phyloP scores from a whole-genome alignment of 2,329 filamentous ascomycete genomes.

The Xylariaceae sp. region DNA sequence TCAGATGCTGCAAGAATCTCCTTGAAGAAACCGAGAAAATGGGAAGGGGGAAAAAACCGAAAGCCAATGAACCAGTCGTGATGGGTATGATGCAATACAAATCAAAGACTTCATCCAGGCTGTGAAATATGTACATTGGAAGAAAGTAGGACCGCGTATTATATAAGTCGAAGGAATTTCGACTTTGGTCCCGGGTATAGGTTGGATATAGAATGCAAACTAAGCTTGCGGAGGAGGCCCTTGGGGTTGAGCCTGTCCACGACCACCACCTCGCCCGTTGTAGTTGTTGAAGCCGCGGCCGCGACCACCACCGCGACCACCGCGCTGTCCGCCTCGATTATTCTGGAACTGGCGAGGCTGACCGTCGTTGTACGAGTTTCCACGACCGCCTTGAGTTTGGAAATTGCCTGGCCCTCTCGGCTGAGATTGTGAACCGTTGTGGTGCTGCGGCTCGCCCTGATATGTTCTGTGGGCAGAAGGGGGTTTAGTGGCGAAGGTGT shows the following conservation, averaged over 20 bases:
- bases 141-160: slow-evolving; percentile 9
- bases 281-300: slow-evolving; percentile 35
- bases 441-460: slow-evolving; percentile 30
- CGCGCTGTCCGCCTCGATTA: slow-evolving; percentile 27
- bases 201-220: slow-evolving; percentile 1
- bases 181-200: slow-evolving; percentile 6
- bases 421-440: slow-evolving; percentile 24
- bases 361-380: slow-evolving; percentile 32
- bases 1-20: slow-evolving; percentile 29
- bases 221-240: slow-evolving; percentile 30
- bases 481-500: slow-evolving; percentile 40
- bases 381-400: slow-evolving; percentile 23
- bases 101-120: slow-evolving; percentile 29
- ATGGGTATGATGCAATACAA: slow-evolving; percentile 34
- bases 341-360: slow-evolving; percentile 33
- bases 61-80: slow-evolving; percentile 27
- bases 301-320: slow-evolving; percentile 28
- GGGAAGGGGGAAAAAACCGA: slow-evolving; percentile 20
- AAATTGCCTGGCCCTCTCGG: slow-evolving; percentile 30
- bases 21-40: slow-evolving; percentile 25
- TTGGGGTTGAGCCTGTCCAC: slow-evolving; percentile 27
- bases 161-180: slow-evolving; percentile 2
- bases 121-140: slow-evolving; percentile 32
- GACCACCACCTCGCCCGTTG: slow-evolving; percentile 33
- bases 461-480: slow-evolving; percentile 23